Evolutionary conservation across 75 land plant species (phyloP), one percentile per base, ranked within the genome.

Genomic region (Cunninghamia lanceolata): DNA sequence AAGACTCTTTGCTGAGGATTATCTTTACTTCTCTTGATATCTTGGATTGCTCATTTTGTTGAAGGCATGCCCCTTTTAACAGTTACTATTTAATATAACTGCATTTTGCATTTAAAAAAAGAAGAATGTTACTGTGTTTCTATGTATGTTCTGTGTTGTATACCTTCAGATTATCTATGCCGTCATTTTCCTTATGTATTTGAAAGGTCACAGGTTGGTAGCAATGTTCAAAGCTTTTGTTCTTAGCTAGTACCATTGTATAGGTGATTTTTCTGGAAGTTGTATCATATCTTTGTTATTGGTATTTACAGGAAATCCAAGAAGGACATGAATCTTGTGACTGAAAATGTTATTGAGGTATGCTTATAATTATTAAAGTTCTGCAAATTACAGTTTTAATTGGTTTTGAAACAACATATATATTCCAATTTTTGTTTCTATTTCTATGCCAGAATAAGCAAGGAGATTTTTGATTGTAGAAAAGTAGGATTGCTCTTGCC

Each of bases 271-370:
- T 21, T n/a, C 82, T 25, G 28, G 45, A 80, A 45, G 13, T 45
- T 10, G 11, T 47, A 4, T 80, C 47, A 80, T 45, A 43, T 80
- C 1, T 9, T 76, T 43, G 45, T 45, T 80, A 80, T 45, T 80
- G 46, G 47, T 45, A 80, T 80, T 43, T 80, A 25, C 82, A 80
- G 82, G 82, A 30, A 45, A 42, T 80, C 82, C 40, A 28, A 80
- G 50, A 80, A 80, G 50, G 50, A 80, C 13, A 28, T 45, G 30
- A 50, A 80, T 16, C 13, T 80, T 25, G 34, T 43, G 30, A 80
- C 82, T 45, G 82, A 80, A 45, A 28, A 43, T 45, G 9, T 80
- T 25, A 80, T 80, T 45, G 82, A 80, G 82, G 82, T 80, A 80
- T 8, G 32, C 45, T 45, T 17, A 80, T 2, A 80, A 10, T 43